phyloP scores from a whole-genome alignment of 805 yeast species.

The Geotrichum ghanense region DNA sequence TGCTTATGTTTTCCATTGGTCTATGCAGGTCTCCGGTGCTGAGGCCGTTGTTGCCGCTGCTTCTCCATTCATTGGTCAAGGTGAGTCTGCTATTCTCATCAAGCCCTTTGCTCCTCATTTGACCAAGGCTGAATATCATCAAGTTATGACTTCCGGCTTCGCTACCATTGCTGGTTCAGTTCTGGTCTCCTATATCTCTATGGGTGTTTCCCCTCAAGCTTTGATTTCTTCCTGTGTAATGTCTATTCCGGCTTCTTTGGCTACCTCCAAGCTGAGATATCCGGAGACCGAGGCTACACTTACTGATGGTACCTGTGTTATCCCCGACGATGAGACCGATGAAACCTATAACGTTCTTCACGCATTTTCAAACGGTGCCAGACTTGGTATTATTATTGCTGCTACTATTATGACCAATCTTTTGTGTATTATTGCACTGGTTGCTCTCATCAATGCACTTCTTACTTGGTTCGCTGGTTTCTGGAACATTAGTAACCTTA shows the following conservation, averaged over 20 bases:
- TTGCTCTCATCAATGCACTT: constrained; percentile 43
- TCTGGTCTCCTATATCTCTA: constrained; percentile 45
- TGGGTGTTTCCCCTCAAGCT: constrained; percentile 53
- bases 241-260: constrained; percentile 56
- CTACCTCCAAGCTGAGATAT: constrained; percentile 45
- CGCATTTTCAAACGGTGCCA: constrained; percentile 48
- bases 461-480: constrained; percentile 50
- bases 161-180: constrained; percentile 57
- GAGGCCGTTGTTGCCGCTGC: constrained; percentile 59
- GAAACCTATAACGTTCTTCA: constrained; percentile 41
- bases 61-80: constrained; percentile 55
- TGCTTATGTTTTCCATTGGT: constrained; percentile 48
- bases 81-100: constrained; percentile 51
- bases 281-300: constrained; percentile 50
- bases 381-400: constrained; percentile 46
- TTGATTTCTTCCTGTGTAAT: constrained; percentile 56
- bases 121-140: constrained; percentile 52
- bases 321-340: constrained; percentile 34
- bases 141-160: constrained; percentile 51
- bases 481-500: constrained; percentile 44
- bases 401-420: constrained; percentile 46
- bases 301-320: constrained; percentile 37
- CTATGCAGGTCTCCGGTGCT: constrained; percentile 48
- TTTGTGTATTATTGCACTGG: constrained; percentile 50
- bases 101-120: constrained; percentile 48